Percentiles rank a stretch among this genome's conserved stretches.
Evolutionary conservation across 345 rosid genomes (phyloP).

Genomic region (Eucalyptus brandiana): DNA sequence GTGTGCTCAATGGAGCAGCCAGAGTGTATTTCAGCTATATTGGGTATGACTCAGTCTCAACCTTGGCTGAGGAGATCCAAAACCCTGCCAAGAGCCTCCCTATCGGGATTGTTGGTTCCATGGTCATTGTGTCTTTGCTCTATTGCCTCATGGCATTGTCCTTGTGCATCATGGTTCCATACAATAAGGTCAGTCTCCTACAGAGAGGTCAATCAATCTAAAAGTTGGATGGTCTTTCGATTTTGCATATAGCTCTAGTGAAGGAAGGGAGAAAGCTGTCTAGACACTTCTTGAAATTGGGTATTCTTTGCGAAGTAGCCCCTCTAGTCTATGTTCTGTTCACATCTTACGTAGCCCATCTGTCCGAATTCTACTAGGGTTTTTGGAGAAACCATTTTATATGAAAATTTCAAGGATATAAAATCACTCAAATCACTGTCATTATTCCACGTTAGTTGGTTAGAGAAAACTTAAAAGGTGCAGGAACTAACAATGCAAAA

Average conservation of each 20-base stretch:
- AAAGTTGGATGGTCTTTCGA: not conserved
- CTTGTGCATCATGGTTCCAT: conserved; percentile 73
- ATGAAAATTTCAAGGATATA: not conserved
- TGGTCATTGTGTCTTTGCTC: conserved; percentile 50
- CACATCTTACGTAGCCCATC: not conserved
- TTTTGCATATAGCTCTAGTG: not conserved
- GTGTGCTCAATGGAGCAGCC: conserved; percentile 80
- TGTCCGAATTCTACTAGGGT: not conserved
- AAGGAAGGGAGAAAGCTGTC: not conserved
- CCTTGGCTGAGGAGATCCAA: conserved; percentile 92
- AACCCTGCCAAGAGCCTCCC: conserved; percentile 81
- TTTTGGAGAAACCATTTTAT: not conserved
- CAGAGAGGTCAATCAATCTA: not conserved
- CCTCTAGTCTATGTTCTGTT: not conserved
- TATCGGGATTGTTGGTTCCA: conserved; percentile 73
- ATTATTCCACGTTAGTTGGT: not conserved
- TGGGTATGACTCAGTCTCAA: conserved; percentile 89
- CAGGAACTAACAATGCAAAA: not conserved
- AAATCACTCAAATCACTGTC: not conserved
- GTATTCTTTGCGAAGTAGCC: not conserved
- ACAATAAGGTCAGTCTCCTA: conserved; percentile 40
- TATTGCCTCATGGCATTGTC: conserved; percentile 86
- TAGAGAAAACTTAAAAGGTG: not conserved
- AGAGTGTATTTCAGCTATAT: conserved; percentile 83
- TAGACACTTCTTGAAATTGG: not conserved